Conservation (phyloP, 2,329 filamentous ascomycete genomes). For the Colletotrichum lentis region DNA sequence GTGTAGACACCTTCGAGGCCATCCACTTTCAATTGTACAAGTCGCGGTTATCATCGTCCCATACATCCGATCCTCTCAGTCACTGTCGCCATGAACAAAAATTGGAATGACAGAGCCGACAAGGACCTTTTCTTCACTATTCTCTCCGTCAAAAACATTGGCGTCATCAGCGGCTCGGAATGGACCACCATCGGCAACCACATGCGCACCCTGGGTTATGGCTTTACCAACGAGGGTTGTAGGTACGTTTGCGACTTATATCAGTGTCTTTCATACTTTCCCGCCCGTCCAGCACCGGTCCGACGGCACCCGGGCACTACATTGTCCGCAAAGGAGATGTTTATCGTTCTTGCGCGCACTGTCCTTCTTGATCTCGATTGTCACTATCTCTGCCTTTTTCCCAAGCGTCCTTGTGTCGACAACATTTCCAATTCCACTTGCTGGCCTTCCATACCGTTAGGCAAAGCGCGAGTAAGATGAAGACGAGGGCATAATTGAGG, state of each 20-base stretch:
- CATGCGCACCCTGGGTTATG: conserved; percentile 67
- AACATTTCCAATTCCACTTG: not conserved
- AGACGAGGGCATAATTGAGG: no score
- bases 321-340: not conserved
- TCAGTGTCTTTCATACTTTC: conserved; percentile 9
- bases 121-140: conserved; percentile 72
- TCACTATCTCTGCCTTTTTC: not conserved
- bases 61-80: conserved; percentile 25
- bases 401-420: not conserved
- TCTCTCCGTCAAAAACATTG: conserved; percentile 68
- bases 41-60: conserved; percentile 30
- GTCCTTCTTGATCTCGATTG: not conserved
- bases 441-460: not conserved
- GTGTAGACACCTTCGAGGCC: conserved; percentile 9
- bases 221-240: conserved; percentile 71
- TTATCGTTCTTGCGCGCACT: not conserved
- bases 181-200: conserved; percentile 69
- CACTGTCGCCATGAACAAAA: conserved; percentile 61
- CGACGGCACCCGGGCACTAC: not conserved
- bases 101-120: conserved; percentile 69
- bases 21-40: conserved; percentile 27
- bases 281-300: not conserved
- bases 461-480: not conserved
- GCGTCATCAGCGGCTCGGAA: conserved; percentile 68
- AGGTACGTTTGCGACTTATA: conserved; percentile 56